Evolutionary conservation across 257 asterid genomes (phyloP).

Genomic region (Jaltomata sinuosa): DNA sequence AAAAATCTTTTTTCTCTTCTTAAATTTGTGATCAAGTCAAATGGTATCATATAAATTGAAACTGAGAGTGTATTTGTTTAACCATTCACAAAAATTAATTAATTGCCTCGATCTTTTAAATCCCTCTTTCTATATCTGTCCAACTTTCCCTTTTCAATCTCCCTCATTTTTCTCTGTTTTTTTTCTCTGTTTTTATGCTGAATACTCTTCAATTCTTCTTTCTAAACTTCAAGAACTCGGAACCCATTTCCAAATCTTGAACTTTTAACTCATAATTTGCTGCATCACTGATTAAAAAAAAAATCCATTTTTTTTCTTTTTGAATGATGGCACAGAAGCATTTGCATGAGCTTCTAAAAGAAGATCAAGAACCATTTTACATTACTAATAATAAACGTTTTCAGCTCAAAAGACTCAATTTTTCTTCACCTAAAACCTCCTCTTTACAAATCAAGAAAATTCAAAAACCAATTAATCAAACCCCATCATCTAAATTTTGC

Average conservation of each 20-base stretch:
- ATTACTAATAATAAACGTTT: constrained; percentile 36
- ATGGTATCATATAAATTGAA: too few species aligned
- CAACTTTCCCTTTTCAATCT: background rate
- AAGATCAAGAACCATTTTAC: constrained; percentile 85
- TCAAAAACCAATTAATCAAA: constrained; percentile 12
- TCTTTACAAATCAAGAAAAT: constrained; percentile 25
- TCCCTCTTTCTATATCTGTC: constrained; percentile 4
- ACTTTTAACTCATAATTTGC: background rate
- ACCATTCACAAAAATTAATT: constrained; percentile 16
- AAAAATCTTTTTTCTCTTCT: too few species aligned
- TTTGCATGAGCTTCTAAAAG: constrained; percentile 54
- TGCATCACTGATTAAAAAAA: background rate
- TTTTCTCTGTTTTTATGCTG: constrained; percentile 9
- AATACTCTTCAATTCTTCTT: constrained; percentile 30
- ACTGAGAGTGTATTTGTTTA: constrained; percentile 2
- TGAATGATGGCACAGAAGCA: constrained; percentile 30
- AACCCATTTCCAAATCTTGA: background rate
- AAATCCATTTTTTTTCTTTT: background rate
- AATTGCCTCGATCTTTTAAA: constrained; percentile 33
- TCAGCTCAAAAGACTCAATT: constrained; percentile 15
- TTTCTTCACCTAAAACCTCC: constrained; percentile 3
- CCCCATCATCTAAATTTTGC: constrained; percentile 24
- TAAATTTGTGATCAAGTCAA: too few species aligned
- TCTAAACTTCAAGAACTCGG: constrained; percentile 1
- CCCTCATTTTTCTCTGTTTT: constrained; percentile 2